A percentile compares a stretch with the other conserved stretches of the same genome.
These are phyloP conservation scores for Auriscalpium microsporum DNA, from an alignment of 768 basidiomycete species.

Conservation along the genomic window DNA sequence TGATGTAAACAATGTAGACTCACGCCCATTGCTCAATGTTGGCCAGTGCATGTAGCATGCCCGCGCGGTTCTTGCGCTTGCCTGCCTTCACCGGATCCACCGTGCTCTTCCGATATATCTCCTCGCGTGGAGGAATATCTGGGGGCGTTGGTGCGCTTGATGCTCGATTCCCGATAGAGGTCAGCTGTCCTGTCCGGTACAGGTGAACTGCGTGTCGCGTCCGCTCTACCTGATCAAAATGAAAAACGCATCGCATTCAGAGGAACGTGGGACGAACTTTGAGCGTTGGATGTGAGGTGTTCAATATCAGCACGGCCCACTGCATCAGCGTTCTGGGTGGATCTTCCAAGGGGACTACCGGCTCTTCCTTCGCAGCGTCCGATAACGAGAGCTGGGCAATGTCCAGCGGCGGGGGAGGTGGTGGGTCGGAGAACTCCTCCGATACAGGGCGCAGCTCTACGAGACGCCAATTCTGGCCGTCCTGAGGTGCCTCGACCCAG, in stretches of 20 bases:
- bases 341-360: conserved; percentile 37
- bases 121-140: conserved; percentile 56
- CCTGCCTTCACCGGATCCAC: conserved; percentile 54
- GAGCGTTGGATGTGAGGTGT: conserved; percentile 58
- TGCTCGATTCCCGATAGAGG: conserved; percentile 51
- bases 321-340: conserved; percentile 64
- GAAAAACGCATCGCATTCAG: background rate
- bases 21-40: conserved; percentile 88
- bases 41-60: conserved; percentile 75
- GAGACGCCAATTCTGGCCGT: conserved; percentile 47
- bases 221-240: conserved; percentile 43
- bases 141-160: conserved; percentile 44
- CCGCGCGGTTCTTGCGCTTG: conserved; percentile 53
- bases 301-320: conserved; percentile 73
- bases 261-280: conserved; percentile 34
- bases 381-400: conserved; percentile 17
- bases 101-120: conserved; percentile 37
- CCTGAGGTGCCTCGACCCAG: conserved; percentile 51
- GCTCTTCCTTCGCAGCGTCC: conserved; percentile 25
- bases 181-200: conserved; percentile 61
- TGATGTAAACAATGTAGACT: conserved; percentile 26
- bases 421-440: conserved; percentile 62
- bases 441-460: conserved; percentile 67
- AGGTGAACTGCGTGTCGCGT: conserved; percentile 62
- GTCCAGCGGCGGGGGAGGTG: conserved; percentile 30